These are phyloP conservation scores for Dictyostelium capitatum DNA, from an alignment of 78 protist species.

Conservation along the genomic window DNA sequence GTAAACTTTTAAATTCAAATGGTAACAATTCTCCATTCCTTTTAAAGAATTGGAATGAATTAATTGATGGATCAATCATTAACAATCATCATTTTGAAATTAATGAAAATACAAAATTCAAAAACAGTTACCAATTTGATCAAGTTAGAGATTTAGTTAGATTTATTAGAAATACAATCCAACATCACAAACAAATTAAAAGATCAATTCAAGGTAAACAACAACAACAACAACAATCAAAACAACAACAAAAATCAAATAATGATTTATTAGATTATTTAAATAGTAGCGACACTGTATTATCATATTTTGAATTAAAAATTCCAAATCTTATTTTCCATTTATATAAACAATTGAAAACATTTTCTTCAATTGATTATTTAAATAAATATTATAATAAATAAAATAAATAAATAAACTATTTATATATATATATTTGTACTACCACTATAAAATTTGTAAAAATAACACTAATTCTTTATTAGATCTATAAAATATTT, in stretches of 20 bases:
- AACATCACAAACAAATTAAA: slow-evolving; percentile 41
- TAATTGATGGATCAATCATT: no score
- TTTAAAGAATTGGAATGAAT: slow-evolving; percentile 54
- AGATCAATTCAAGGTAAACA: neutral
- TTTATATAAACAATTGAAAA: slow-evolving; percentile 4
- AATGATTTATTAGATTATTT: neutral
- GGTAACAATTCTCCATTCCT: neutral
- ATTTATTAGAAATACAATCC: slow-evolving; percentile 34
- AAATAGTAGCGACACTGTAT: neutral
- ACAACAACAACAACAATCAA: no score
- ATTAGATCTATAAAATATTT: no score
- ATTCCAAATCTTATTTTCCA: slow-evolving; percentile 19
- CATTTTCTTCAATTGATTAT: no score
- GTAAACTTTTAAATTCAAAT: neutral
- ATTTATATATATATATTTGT: no score
- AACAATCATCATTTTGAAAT: neutral
- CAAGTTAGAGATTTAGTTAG: slow-evolving; percentile 29
- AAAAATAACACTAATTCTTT: no score
- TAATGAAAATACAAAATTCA: neutral
- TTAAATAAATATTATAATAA: no score
- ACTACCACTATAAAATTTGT: no score
- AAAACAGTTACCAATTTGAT: neutral
- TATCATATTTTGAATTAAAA: slow-evolving; percentile 17
- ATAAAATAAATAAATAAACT: no score
- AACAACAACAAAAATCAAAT: neutral